A percentile compares a stretch with the other conserved stretches of the same genome.
phyloP scores from a whole-genome alignment of 2,329 filamentous ascomycete species.

The Sordariomycetes sp. region DNA sequence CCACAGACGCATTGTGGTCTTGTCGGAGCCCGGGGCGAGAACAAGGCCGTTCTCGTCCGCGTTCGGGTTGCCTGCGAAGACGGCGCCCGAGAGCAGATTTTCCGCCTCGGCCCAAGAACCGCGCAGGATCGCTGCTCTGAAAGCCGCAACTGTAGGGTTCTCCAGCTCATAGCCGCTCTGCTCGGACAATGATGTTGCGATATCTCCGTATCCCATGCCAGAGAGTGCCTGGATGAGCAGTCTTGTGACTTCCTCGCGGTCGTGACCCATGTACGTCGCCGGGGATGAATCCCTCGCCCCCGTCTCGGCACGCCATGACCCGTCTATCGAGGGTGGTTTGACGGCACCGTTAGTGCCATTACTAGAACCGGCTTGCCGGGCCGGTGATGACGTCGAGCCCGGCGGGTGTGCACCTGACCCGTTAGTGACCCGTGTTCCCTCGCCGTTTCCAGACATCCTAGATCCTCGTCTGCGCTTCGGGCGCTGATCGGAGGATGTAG shows the following conservation, averaged over 20 bases:
- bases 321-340: constrained; percentile 8
- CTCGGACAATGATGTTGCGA: constrained; percentile 59
- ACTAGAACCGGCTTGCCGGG: not conserved
- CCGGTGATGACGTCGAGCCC: constrained; percentile 25
- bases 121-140: constrained; percentile 64
- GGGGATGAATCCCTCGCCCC: not conserved
- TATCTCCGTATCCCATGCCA: constrained; percentile 73
- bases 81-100: constrained; percentile 52
- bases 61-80: constrained; percentile 17
- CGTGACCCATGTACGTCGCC: constrained; percentile 62
- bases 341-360: constrained; percentile 1
- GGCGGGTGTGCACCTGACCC: constrained; percentile 41
- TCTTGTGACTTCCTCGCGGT: constrained; percentile 84
- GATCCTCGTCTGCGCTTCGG: constrained; percentile 43
- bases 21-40: constrained; percentile 62
- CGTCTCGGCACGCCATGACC: constrained; percentile 11
- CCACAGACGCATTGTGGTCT: constrained; percentile 72
- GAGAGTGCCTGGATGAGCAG: constrained; percentile 83
- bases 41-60: constrained; percentile 47
- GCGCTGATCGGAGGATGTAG: constrained; percentile 9
- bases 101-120: constrained; percentile 85
- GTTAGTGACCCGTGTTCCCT: constrained; percentile 34
- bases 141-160: constrained; percentile 72
- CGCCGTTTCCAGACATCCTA: constrained; percentile 50
- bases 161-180: constrained; percentile 86